phyloP scores from a whole-genome alignment of 768 basidiomycete genomes.

The Xerocomus potaroensis region DNA sequence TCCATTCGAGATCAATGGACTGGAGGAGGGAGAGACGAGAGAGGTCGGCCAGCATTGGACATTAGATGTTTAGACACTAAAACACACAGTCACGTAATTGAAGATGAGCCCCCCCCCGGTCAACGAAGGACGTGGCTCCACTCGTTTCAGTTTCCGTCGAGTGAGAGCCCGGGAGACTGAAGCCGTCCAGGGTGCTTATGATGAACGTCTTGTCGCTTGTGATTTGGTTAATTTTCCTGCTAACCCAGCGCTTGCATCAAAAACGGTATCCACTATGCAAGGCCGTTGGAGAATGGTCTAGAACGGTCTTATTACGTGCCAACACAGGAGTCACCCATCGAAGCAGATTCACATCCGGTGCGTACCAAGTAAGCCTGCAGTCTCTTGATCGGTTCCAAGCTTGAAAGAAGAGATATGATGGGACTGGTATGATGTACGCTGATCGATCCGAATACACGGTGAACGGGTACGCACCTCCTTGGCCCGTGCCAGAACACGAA shows the following conservation, averaged over 20 bases:
- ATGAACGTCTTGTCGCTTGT: neutral
- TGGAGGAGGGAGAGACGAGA: neutral
- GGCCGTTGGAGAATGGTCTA: neutral
- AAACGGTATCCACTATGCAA: neutral
- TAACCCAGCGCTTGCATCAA: neutral
- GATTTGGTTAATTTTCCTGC: neutral
- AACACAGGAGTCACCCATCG: neutral
- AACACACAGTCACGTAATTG: neutral
- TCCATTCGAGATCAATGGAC: neutral
- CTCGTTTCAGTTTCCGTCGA: neutral
- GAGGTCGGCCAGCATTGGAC: neutral
- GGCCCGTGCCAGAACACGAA: constrained; percentile 1
- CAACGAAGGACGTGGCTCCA: neutral
- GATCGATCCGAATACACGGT: constrained; percentile 10
- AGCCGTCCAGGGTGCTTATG: neutral
- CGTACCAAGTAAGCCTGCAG: neutral
- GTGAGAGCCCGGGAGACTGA: neutral
- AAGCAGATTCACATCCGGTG: constrained; percentile 1
- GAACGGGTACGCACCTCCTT: constrained; percentile 1
- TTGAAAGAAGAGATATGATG: constrained; percentile 6
- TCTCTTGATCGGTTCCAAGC: constrained; percentile 14
- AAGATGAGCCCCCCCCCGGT: no score
- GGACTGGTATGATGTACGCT: neutral
- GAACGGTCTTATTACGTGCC: constrained; percentile 12
- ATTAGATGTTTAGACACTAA: neutral